phyloP scores from a whole-genome alignment of 2,329 filamentous ascomycete species.

The Colletotrichum sp. region DNA sequence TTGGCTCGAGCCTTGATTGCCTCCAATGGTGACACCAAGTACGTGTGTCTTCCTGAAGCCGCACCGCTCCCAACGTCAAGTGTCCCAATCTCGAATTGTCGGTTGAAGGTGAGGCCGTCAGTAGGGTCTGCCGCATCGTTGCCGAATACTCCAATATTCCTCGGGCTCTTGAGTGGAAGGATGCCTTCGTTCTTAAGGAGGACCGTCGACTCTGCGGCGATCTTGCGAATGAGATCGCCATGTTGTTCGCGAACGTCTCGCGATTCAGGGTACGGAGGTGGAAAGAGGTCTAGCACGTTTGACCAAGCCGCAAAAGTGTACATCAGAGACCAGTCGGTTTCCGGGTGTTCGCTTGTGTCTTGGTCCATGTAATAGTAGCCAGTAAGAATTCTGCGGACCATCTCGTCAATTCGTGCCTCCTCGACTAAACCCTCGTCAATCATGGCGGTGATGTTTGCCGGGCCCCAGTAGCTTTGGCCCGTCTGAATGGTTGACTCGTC shows the following conservation, averaged over 20 bases:
- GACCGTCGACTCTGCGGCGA: constrained; percentile 61
- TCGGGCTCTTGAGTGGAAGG: constrained; percentile 61
- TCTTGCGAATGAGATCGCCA: constrained; percentile 66
- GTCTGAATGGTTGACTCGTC: constrained; percentile 26
- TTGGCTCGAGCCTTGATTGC: constrained; percentile 62
- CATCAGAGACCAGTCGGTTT: background rate
- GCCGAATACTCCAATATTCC: constrained; percentile 65
- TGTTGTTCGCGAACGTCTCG: constrained; percentile 59
- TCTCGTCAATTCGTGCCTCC: constrained; percentile 69
- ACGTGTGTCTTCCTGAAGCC: constrained; percentile 67
- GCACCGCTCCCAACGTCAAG: constrained; percentile 73
- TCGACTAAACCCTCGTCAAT: constrained; percentile 60
- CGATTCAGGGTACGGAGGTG: constrained; percentile 47
- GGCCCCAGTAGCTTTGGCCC: constrained; percentile 68
- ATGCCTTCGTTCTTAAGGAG: constrained; percentile 69
- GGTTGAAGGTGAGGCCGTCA: constrained; percentile 21
- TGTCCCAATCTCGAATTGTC: constrained; percentile 64
- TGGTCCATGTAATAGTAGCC: constrained; percentile 63
- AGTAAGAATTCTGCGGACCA: constrained; percentile 68
- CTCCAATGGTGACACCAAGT: constrained; percentile 68
- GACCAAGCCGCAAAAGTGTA: constrained; percentile 2
- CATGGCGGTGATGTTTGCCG: constrained; percentile 58
- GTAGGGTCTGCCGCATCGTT: constrained; percentile 63
- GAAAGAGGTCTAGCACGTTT: background rate
- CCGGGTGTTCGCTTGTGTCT: constrained; percentile 50